Base-by-base conservation (phyloP, 768 basidiomycete genomes). In the Lactarius trivialis region DNA sequence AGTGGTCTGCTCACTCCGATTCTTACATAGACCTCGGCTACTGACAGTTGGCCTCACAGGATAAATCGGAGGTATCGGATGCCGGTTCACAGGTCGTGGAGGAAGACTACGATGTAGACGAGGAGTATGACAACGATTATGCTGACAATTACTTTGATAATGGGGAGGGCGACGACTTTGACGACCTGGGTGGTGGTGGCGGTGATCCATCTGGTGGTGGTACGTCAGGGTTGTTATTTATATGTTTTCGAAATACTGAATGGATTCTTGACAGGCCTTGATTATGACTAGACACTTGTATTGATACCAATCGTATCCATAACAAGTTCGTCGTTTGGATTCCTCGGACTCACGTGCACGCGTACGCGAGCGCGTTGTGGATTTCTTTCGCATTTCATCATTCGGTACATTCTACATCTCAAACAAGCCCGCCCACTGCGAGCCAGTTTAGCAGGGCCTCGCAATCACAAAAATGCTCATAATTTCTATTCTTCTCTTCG, bases 91-190 rank as follows among this genome's bases (percentile, higher is more conserved):
- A 87, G 68, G 81, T 73, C 33, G 80, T 73, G 7, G 83, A 84
- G 43, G 85, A 83, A 28, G 90, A 93, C 71, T 92, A 92, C 69
- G 91, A 92, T 65, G 88, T 89, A 24, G 88, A 92, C 34, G 92
- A 95, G 72, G 91, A 92, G 68, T 91, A 93, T 69, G 91, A 93
- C 73, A 92, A 93, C 67, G 91, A 93, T 65, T 93, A 93, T 65
- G 91, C 87, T 3, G 88, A 89, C 64, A 91, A 93, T 70, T 93
- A 93, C 78, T 93, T 93, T 71, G 91, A 93, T 72, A 92, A 91
- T 58, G 91, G 91, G 19, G 91, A 92, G 73, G 85, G 79, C 4
- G 91, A 93, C 56, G 89, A 93, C 69, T 73, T 81, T 58, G 91
- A 93, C 68, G 86, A 91, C 68, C 72, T 89, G 24, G 89, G 86